A percentile compares a stretch with the other conserved stretches of the same genome.
Evolutionary conservation across 805 yeast genomes (phyloP).

Genomic region (Pichia phayaonensis): DNA sequence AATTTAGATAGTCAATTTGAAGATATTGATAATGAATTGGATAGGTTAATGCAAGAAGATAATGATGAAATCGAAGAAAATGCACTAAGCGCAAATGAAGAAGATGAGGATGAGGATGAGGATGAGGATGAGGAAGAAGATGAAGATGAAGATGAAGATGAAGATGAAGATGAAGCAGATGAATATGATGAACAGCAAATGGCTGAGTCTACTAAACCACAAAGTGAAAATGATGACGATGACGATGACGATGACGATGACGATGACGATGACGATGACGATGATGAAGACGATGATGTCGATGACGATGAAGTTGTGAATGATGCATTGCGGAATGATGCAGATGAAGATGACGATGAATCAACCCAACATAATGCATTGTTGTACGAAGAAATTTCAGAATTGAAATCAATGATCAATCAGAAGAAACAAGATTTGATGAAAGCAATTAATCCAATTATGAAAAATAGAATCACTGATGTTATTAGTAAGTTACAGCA

Average conservation of each 20-base stretch:
- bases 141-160: constrained; percentile 38
- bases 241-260: constrained; percentile 33
- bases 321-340: constrained; percentile 44
- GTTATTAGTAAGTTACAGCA: constrained; percentile 70
- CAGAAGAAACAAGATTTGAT: constrained; percentile 67
- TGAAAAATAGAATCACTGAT: constrained; percentile 79
- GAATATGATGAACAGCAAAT: constrained; percentile 35
- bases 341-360: constrained; percentile 44
- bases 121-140: constrained; percentile 41
- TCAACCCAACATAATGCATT: constrained; percentile 59
- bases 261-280: constrained; percentile 12
- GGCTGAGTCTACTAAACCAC: constrained; percentile 32
- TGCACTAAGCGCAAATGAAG: constrained; percentile 29
- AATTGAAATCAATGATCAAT: constrained; percentile 68
- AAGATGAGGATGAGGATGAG: constrained; percentile 35
- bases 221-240: constrained; percentile 31
- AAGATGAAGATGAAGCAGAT: constrained; percentile 30
- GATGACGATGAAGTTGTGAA: constrained; percentile 38
- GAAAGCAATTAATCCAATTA: constrained; percentile 73
- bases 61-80: constrained; percentile 33
- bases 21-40: constrained; percentile 21
- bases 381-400: constrained; percentile 77
- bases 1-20: constrained; percentile 28
- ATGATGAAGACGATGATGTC: constrained; percentile 32
- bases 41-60: constrained; percentile 16